phyloP scores from a whole-genome alignment of 2,329 filamentous ascomycete genomes.

The Epichloe brachyelytri region DNA sequence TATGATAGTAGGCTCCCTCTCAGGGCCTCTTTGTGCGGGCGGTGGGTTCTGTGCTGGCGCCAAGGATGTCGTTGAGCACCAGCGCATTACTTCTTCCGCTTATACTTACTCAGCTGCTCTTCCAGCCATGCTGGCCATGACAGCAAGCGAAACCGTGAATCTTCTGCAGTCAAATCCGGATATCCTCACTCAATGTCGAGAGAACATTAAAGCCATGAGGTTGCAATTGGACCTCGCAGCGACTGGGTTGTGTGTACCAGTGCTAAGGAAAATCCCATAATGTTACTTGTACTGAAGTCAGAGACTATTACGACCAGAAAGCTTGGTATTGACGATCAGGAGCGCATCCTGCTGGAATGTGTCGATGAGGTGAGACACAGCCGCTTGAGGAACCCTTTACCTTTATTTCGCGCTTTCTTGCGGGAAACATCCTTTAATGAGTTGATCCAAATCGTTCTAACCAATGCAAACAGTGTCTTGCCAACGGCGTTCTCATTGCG shows the following conservation, averaged over 20 bases:
- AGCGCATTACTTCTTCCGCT: slow-evolving; percentile 80
- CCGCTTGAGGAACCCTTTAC: neutral
- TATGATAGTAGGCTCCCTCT: slow-evolving; percentile 91
- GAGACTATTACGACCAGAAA: slow-evolving; percentile 63
- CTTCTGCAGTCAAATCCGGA: slow-evolving; percentile 81
- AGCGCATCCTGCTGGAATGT: slow-evolving; percentile 72
- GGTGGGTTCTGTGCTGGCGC: slow-evolving; percentile 93
- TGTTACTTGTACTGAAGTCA: slow-evolving; percentile 71
- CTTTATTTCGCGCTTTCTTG: neutral
- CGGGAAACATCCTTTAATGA: neutral
- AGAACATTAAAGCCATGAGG: slow-evolving; percentile 77
- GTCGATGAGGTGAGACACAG: slow-evolving; percentile 76
- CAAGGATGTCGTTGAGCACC: slow-evolving; percentile 86
- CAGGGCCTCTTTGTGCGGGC: slow-evolving; percentile 79
- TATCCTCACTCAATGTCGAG: slow-evolving; percentile 62
- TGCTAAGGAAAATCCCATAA: slow-evolving; percentile 69
- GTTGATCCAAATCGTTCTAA: neutral
- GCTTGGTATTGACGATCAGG: slow-evolving; percentile 63
- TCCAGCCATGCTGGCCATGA: slow-evolving; percentile 89
- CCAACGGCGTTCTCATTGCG: slow-evolving; percentile 82
- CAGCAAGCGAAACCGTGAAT: slow-evolving; percentile 79
- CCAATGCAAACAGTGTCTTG: slow-evolving; percentile 47
- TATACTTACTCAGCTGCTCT: slow-evolving; percentile 95
- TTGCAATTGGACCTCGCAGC: slow-evolving; percentile 78
- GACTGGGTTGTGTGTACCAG: slow-evolving; percentile 86